Conservation (phyloP, 345 rosid species). For the Moricandia moricandioides region DNA sequence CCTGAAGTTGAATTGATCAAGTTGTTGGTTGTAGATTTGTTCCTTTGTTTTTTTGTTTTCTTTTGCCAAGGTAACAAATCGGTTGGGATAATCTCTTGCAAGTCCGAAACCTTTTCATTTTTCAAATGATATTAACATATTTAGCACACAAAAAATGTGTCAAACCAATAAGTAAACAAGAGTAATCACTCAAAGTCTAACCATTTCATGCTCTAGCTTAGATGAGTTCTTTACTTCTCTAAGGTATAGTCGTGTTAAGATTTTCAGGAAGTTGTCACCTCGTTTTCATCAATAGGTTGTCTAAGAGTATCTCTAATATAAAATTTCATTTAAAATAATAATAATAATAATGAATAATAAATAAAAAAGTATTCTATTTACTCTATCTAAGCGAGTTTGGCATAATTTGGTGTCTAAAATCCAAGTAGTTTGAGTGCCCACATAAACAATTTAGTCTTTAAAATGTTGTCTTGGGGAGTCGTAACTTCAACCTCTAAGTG, state of each 20-base stretch:
- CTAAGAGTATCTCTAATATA: too few species aligned
- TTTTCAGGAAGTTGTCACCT: not conserved
- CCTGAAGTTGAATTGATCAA: not conserved
- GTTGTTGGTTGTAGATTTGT: not conserved
- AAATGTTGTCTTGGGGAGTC: too few species aligned
- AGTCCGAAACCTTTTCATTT: too few species aligned
- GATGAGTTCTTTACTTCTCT: not conserved
- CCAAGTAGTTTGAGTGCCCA: too few species aligned
- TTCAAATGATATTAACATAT: not conserved
- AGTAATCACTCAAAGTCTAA: not conserved
- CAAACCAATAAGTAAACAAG: not conserved
- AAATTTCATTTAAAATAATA: too few species aligned
- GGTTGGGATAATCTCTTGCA: not conserved
- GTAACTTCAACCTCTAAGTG: too few species aligned
- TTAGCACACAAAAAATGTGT: not conserved
- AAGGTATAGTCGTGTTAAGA: not conserved
- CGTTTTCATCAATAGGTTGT: not conserved
- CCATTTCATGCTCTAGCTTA: not conserved
- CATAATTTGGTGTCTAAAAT: too few species aligned
- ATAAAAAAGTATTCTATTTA: too few species aligned
- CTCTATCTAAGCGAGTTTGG: too few species aligned
- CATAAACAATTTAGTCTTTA: too few species aligned
- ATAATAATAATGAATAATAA: too few species aligned
- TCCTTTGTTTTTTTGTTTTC: too few species aligned
- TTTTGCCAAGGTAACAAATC: not conserved